Evolutionary conservation across 805 yeast species (phyloP).

Genomic region (Lipomyces mesembrius): DNA sequence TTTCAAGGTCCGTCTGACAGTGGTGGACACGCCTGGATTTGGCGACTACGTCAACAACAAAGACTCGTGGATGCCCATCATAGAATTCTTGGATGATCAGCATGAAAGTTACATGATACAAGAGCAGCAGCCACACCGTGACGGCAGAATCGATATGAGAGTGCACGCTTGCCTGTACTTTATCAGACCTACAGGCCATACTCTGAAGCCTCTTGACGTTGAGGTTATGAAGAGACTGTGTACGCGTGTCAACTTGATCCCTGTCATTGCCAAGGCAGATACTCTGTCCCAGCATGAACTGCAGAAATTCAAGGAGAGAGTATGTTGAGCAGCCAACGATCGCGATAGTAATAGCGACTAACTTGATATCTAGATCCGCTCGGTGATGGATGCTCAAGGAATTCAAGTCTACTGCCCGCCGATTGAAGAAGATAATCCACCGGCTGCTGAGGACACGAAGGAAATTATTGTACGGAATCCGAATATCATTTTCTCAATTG

Average conservation of each 20-base stretch:
- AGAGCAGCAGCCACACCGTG: slow-evolving; percentile 73
- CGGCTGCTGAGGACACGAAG: slow-evolving; percentile 40
- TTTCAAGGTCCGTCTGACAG: slow-evolving; percentile 62
- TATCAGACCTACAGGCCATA: slow-evolving; percentile 68
- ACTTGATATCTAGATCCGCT: slow-evolving; percentile 47
- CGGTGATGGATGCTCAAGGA: slow-evolving; percentile 56
- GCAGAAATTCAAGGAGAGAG: slow-evolving; percentile 55
- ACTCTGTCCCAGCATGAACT: slow-evolving; percentile 65
- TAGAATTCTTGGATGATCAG: slow-evolving; percentile 79
- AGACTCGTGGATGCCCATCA: slow-evolving; percentile 69
- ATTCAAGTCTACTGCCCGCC: slow-evolving; percentile 63
- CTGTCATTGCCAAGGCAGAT: slow-evolving; percentile 82
- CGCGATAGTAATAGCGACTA: not conserved
- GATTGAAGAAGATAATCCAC: slow-evolving; percentile 48
- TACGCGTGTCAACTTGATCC: slow-evolving; percentile 76
- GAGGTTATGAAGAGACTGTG: slow-evolving; percentile 72
- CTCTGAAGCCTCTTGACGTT: slow-evolving; percentile 68
- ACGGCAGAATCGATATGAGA: slow-evolving; percentile 60
- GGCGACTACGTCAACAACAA: slow-evolving; percentile 71
- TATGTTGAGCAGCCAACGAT: slow-evolving; percentile 11
- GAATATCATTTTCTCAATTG: not conserved
- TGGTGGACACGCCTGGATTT: slow-evolving; percentile 78
- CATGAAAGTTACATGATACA: slow-evolving; percentile 70
- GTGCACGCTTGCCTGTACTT: slow-evolving; percentile 88
- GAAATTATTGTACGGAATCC: slow-evolving; percentile 22